Conservation (phyloP, 129 eudicot genomes). For the Centaurea solstitialis region DNA sequence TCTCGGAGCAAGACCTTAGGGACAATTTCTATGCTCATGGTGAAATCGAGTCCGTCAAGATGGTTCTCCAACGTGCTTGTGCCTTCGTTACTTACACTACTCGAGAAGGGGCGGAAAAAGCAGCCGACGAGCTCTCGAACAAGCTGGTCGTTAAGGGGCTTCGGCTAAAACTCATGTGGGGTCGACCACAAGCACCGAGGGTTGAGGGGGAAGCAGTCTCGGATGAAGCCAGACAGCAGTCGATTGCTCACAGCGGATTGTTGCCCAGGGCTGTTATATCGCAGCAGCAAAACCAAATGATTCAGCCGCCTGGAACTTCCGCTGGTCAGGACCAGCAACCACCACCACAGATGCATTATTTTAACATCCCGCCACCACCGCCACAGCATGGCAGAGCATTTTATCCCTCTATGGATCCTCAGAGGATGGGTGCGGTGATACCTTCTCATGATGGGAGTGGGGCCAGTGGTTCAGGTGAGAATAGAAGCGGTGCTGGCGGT, state of each 20-base stretch:
- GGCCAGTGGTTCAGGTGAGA: constrained; percentile 49
- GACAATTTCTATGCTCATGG: constrained; percentile 90
- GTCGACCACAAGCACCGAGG: constrained; percentile 82
- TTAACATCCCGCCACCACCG: constrained; percentile 77
- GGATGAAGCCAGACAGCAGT: constrained; percentile 70
- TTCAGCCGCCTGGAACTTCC: constrained; percentile 64
- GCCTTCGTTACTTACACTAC: constrained; percentile 96
- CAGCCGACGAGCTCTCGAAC: constrained; percentile 91
- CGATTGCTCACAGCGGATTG: constrained; percentile 76
- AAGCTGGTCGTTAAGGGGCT: constrained; percentile 78
- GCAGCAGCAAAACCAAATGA: constrained; percentile 76
- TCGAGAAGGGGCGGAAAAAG: constrained; percentile 89
- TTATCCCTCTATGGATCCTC: constrained; percentile 96
- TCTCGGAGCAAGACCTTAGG: constrained; percentile 83
- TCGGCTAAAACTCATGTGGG: constrained; percentile 94
- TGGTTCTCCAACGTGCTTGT: constrained; percentile 84
- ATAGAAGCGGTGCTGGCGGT: constrained; percentile 28
- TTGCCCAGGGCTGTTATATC: constrained; percentile 90
- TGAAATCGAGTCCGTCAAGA: constrained; percentile 83
- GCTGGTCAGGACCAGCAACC: constrained; percentile 34
- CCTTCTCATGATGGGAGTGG: constrained; percentile 65
- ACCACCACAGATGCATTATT: constrained; percentile 57
- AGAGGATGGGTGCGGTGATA: constrained; percentile 86
- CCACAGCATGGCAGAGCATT: constrained; percentile 69
- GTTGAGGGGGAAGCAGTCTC: constrained; percentile 52